phyloP scores from a whole-genome alignment of 1,284 basidiomycete species.

The Ustilago hordei region DNA sequence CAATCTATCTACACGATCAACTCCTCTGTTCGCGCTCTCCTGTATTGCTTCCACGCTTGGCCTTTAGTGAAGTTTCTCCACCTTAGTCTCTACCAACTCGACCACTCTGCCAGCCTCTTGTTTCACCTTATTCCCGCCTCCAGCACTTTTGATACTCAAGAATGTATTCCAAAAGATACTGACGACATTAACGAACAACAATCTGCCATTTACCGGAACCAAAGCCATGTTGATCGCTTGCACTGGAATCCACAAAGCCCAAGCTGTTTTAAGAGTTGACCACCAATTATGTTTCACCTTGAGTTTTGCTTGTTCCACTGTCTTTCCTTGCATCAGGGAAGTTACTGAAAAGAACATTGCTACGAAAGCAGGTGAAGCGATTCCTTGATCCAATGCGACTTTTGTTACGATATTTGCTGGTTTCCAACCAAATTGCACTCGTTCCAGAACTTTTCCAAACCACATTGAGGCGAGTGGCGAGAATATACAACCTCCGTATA shows the following conservation, averaged over 20 bases:
- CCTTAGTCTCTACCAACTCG: slow-evolving; percentile 37
- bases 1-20: background rate
- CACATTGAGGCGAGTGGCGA: slow-evolving; percentile 55
- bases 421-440: slow-evolving; percentile 34
- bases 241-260: slow-evolving; percentile 61
- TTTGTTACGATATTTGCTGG: slow-evolving; percentile 52
- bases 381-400: slow-evolving; percentile 56
- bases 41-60: background rate
- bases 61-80: slow-evolving; percentile 31
- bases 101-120: slow-evolving; percentile 5
- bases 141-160: slow-evolving; percentile 38
- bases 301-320: slow-evolving; percentile 28
- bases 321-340: slow-evolving; percentile 49
- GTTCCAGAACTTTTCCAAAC: slow-evolving; percentile 57
- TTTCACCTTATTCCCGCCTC: background rate
- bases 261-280: slow-evolving; percentile 56
- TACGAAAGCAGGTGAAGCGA: slow-evolving; percentile 52
- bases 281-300: slow-evolving; percentile 58
- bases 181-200: slow-evolving; percentile 61
- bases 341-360: slow-evolving; percentile 56
- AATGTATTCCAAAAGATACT: slow-evolving; percentile 63
- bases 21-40: background rate
- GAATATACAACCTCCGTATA: slow-evolving; percentile 63
- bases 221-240: slow-evolving; percentile 61
- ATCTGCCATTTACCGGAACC: slow-evolving; percentile 40